Percentiles rank a stretch among this genome's conserved stretches.
Conservation (phyloP, 2,329 filamentous ascomycete species). For the Hymenoscyphus infarciens region DNA sequence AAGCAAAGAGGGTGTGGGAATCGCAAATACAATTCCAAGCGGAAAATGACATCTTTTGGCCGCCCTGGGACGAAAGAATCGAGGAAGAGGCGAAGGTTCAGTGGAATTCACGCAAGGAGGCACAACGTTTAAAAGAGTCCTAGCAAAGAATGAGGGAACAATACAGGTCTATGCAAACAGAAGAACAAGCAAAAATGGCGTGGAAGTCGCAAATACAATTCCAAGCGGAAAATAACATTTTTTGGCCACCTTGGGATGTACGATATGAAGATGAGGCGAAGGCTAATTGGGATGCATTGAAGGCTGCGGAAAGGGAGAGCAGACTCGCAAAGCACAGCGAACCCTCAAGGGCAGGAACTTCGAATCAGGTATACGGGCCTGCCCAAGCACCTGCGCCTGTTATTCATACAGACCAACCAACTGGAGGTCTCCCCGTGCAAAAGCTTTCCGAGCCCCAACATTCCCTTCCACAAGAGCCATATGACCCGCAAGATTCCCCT, state of each 20-base stretch:
- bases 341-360: too few relatives aligned
- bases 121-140: neutral
- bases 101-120: neutral
- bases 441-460: too few relatives aligned
- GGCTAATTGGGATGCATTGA: neutral
- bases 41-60: too few relatives aligned
- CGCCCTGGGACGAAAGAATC: too few relatives aligned
- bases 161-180: neutral
- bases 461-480: too few relatives aligned
- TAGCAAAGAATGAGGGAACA: neutral
- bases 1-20: too few relatives aligned
- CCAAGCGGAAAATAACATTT: neutral
- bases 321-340: neutral
- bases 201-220: neutral
- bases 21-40: too few relatives aligned
- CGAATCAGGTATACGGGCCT: too few relatives aligned
- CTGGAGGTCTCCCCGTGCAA: too few relatives aligned
- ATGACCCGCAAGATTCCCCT: too few relatives aligned
- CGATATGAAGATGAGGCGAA: neutral
- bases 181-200: neutral
- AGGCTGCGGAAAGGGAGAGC: neutral
- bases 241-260: neutral
- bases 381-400: too few relatives aligned
- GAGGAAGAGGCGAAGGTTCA: neutral
- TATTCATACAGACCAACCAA: too few relatives aligned